Conservation (phyloP, 805 yeast genomes). For the Wickerhamomyces hampshirensis region DNA sequence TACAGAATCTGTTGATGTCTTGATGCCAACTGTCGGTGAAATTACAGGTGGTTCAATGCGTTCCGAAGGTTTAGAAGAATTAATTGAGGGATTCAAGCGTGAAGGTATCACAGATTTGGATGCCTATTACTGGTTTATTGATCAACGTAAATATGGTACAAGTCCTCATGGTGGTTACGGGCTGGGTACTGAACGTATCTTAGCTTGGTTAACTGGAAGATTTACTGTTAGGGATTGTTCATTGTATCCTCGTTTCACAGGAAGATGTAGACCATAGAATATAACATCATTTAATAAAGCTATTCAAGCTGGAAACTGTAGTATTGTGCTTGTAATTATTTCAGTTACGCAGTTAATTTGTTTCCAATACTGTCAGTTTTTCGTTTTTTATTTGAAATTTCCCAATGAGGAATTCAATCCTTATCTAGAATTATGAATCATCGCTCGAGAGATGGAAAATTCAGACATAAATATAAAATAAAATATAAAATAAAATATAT, state of each 20-base stretch:
- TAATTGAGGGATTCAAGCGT: constrained; percentile 86
- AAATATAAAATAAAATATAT: no score
- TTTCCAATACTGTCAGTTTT: no score
- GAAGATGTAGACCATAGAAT: constrained; percentile 88
- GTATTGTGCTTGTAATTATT: no score
- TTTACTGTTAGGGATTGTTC: constrained; percentile 98
- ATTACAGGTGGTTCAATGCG: constrained; percentile 99
- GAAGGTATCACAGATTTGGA: constrained; percentile 72
- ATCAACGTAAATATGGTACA: constrained; percentile 94
- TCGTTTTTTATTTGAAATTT: not conserved
- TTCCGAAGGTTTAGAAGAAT: constrained; percentile 74
- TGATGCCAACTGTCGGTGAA: constrained; percentile 99
- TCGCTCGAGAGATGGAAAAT: not conserved
- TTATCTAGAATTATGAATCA: not conserved
- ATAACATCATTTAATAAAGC: no score
- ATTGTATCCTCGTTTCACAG: constrained; percentile 94
- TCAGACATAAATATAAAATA: not conserved
- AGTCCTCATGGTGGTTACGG: constrained; percentile 99
- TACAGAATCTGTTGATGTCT: constrained; percentile 96
- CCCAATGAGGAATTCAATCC: constrained; percentile 1
- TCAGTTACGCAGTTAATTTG: no score
- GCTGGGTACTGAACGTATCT: constrained; percentile 93
- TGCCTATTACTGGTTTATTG: constrained; percentile 94
- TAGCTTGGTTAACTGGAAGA: constrained; percentile 97
- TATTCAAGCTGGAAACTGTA: no score